phyloP scores from a whole-genome alignment of 352 stramenopile species.

The Blastocystis sp. region DNA sequence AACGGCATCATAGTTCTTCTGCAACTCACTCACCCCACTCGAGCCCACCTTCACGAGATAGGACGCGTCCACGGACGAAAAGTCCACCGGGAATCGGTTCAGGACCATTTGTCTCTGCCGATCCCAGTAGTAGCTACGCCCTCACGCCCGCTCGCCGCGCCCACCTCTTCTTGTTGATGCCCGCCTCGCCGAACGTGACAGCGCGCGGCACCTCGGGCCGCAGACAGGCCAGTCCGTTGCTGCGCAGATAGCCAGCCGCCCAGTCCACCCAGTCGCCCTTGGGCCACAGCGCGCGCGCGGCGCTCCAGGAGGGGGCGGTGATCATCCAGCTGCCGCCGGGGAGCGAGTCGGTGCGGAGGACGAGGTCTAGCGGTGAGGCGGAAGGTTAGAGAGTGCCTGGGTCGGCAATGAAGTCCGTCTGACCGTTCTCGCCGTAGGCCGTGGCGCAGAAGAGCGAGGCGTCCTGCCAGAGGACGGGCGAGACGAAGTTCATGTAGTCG shows the following conservation, averaged over 20 bases:
- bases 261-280: slow-evolving; percentile 84
- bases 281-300: slow-evolving; percentile 75
- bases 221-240: slow-evolving; percentile 75
- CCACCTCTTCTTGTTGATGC: slow-evolving; percentile 74
- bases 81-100: slow-evolving; percentile 74
- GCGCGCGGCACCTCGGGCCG: slow-evolving; percentile 79
- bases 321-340: slow-evolving; percentile 84
- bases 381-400: not conserved
- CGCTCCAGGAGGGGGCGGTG: slow-evolving; percentile 74
- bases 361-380: slow-evolving; percentile 3
- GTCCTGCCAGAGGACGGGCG: slow-evolving; percentile 77
- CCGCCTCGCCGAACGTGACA: slow-evolving; percentile 79
- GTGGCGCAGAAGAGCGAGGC: slow-evolving; percentile 68
- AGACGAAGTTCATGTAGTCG: slow-evolving; percentile 78
- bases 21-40: not conserved
- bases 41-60: slow-evolving; percentile 74
- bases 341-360: slow-evolving; percentile 80
- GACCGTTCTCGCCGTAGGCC: slow-evolving; percentile 72
- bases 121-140: slow-evolving; percentile 72
- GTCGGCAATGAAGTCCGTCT: slow-evolving; percentile 66
- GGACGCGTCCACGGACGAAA: slow-evolving; percentile 73
- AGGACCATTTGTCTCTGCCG: slow-evolving; percentile 75
- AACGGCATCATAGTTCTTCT: slow-evolving; percentile 73
- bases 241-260: slow-evolving; percentile 76
- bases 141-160: not conserved